Percentiles rank a stretch among this genome's conserved stretches.
These are phyloP conservation scores for Melaleuca alternifolia DNA, from an alignment of 345 rosid species.

Conservation along the genomic window DNA sequence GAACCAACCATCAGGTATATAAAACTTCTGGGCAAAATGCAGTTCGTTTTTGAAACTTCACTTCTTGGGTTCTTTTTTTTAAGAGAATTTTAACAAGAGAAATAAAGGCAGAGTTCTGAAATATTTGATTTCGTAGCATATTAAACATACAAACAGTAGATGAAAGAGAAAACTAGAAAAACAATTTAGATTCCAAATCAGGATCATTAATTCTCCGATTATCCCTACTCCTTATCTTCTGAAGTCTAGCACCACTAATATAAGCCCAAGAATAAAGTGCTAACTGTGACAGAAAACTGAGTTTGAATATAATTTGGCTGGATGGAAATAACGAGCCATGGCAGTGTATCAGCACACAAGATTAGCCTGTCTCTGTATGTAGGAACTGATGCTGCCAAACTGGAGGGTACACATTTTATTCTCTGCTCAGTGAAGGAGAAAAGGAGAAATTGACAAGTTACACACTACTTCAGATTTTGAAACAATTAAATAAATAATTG, in stretches of 20 bases:
- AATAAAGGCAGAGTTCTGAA: not conserved
- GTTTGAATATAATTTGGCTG: not conserved
- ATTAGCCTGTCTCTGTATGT: not conserved
- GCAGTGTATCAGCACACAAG: not conserved
- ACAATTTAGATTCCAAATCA: not conserved
- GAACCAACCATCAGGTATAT: not conserved
- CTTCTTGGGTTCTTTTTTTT: not conserved
- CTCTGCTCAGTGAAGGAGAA: not conserved
- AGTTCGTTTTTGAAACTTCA: not conserved
- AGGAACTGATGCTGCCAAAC: not conserved
- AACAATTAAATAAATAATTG: not conserved
- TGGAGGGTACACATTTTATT: not conserved
- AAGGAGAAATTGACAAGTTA: not conserved
- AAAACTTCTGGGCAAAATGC: not conserved
- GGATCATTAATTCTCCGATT: not conserved
- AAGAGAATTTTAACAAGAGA: not conserved
- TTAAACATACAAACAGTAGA: not conserved
- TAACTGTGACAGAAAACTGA: not conserved
- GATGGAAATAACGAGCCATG: not conserved
- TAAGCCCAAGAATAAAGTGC: not conserved
- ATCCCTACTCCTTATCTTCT: not conserved
- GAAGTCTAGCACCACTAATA: not conserved
- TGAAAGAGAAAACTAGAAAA: not conserved
- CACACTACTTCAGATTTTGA: not conserved
- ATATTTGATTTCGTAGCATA: not conserved